Base-by-base conservation (phyloP, 2,329 filamentous ascomycete genomes). In the Trichophyton equinum region DNA sequence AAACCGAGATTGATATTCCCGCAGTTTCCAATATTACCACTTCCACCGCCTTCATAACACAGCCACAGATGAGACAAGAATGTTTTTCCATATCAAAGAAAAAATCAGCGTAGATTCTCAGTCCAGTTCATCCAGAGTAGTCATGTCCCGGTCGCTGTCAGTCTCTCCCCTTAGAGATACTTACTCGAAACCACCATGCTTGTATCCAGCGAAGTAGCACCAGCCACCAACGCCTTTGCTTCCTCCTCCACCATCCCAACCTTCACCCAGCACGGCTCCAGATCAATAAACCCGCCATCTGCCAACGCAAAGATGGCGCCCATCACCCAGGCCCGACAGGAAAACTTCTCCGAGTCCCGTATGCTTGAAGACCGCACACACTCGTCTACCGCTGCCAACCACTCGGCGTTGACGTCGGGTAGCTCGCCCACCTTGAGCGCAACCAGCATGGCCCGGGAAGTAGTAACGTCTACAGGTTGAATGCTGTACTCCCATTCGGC, bases 281-380 rank as follows among this genome's bases (percentile, higher is more conserved):
- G 44, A 22, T 60, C 62, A 40, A 64, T 62, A 57, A 64, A 65
- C 13, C 64, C 64, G 1, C 58, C 59, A 46, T 61, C 44, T 4
- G 62, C 64, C 33, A 65, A 47, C 30, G 64, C 61, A 44, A 64
- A 66, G 9, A 66, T 49, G 11, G 59, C 64, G 4, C 60, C 59
- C 22, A 66, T 40, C 22, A 55, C 51, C 64, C 64, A 66, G 1
- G 63, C 60, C 22, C 64, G 63, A 57, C 59, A 61, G 13, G 57
- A 60, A 44, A 66, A 64, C 9, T 20, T 20, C 44, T 47, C 44
- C 0, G 44, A 47, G 9, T 25, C 44, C 44, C 44, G 44, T 11
- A 47, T 11, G 18, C 8, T 47, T 20, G 44, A 18, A 4, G 44
- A 47, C 6, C 44, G n/a, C 6, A 47, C 44, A 25, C 44, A 47